A percentile compares a stretch with the other conserved stretches of the same genome.
Evolutionary conservation across 1,284 basidiomycete species (phyloP).

Genomic region (Ceratobasidium sp.): DNA sequence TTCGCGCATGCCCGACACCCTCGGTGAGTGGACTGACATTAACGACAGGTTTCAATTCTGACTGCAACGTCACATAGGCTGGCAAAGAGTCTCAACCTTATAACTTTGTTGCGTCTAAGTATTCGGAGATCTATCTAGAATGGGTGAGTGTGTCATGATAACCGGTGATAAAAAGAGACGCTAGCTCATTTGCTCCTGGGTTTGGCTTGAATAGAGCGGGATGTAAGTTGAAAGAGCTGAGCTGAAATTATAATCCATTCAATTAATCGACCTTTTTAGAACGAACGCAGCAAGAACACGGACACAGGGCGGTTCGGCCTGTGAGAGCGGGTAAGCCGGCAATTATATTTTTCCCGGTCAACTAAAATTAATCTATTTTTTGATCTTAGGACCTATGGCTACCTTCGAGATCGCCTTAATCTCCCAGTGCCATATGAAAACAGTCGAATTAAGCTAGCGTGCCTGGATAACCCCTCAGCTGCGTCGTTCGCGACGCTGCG

Average conservation of each 20-base stretch:
- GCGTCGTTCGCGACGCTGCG: constrained; percentile 21
- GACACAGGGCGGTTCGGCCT: constrained; percentile 21
- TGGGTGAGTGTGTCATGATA: not conserved
- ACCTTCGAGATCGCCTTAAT: constrained; percentile 7
- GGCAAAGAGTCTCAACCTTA: not conserved
- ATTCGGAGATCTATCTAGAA: constrained; percentile 13
- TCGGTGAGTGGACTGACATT: not conserved
- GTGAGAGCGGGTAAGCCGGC: constrained; percentile 7
- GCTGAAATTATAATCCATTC: not conserved
- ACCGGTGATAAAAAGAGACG: not conserved
- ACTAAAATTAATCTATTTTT: not conserved
- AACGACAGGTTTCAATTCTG: not conserved
- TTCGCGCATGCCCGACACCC: constrained; percentile 5
- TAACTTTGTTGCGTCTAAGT: constrained; percentile 1
- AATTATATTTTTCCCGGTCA: not conserved
- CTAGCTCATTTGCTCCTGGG: constrained; percentile 27
- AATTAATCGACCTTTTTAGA: constrained; percentile 17
- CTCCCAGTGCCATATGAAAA: constrained; percentile 28
- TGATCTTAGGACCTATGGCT: constrained; percentile 8
- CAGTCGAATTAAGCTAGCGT: constrained; percentile 18
- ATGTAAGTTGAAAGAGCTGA: not conserved
- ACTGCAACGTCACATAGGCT: not conserved
- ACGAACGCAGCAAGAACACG: constrained; percentile 25
- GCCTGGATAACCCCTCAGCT: constrained; percentile 26
- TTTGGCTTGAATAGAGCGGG: constrained; percentile 10